phyloP scores from a whole-genome alignment of 192 early-diverging fungal genomes.

The Coemansia aciculifera region DNA sequence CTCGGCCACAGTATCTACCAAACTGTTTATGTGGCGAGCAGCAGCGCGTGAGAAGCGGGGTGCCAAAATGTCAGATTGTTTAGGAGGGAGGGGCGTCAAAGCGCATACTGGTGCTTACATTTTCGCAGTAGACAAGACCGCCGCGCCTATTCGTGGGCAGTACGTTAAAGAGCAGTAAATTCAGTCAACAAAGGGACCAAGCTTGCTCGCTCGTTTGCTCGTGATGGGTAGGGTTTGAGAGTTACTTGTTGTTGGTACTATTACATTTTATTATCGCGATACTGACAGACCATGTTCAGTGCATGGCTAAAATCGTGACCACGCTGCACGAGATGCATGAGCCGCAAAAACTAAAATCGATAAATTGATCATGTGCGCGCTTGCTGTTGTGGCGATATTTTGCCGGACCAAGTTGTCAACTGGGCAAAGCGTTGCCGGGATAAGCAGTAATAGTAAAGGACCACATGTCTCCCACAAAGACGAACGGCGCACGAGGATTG shows the following conservation, averaged over 20 bases:
- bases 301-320: not conserved
- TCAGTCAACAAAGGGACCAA: not conserved
- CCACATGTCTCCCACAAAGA: slow-evolving; percentile 1
- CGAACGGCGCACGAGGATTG: not conserved
- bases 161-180: not conserved
- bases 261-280: not conserved
- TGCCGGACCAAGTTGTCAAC: not conserved
- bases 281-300: not conserved
- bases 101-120: slow-evolving; percentile 2
- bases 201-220: not conserved
- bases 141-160: slow-evolving; percentile 1
- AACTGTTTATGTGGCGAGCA: not conserved
- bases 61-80: not conserved
- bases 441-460: not conserved
- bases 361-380: not conserved
- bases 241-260: not conserved
- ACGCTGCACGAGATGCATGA: not conserved
- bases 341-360: not conserved
- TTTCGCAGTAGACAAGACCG: not conserved
- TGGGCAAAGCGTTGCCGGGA: not conserved
- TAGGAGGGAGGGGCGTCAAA: not conserved
- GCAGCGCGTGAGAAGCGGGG: not conserved
- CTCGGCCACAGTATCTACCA: not conserved
- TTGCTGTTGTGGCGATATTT: not conserved
- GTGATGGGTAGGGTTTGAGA: not conserved